Evolutionary conservation across 2,329 filamentous ascomycete genomes (phyloP), one percentile per base, ranked within the genome.

Genomic region (Venturia aucupariae): DNA sequence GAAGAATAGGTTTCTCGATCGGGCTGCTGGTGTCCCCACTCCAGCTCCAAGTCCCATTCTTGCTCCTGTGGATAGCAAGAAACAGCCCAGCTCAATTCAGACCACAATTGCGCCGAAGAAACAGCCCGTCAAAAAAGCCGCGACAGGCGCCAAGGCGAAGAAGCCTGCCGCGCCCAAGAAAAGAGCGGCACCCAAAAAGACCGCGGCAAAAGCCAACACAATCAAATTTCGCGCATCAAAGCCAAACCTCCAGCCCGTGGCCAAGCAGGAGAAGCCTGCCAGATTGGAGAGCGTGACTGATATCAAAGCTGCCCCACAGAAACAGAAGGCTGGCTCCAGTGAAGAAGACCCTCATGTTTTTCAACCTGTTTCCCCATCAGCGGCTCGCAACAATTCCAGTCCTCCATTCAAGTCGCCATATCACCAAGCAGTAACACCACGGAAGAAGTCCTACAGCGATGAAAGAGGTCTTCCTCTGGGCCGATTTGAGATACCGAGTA

Each of bases 1-100:
- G 6, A 74, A 68, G 61, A 65, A 66, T 41, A 68, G 65, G 55
- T 69, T 71, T 7, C 64, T 73, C 64, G 68, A 66, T 8, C 32
- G 8, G 24, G n/a, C 67, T 39, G 19, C 22, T 59, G 62, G 62
- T 42, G 54, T 64, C 13, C 54, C 42, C 44, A 64, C 63, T 35
- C 63, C 63, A 24, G 32, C 32, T 24, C 41, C 32, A 4, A 64
- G 63, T 41, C 63, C 63, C 15, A 27, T 46, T 22, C 44, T 64
- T 55, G 38, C 15, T n/a, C 63, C 63, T 8, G 24, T 46, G 39
- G 41, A 41, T 5, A 38, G 27, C n/a, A 39, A 41, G 27, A 63
- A 46, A 32, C 19, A 39, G 22, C n/a, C 62, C 22, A 42, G 35
- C 41, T 39, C 35, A 3, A 38, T 39, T 42, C 30, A 35, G 22